Evolutionary conservation across 352 stramenopile genomes (phyloP).

Genomic region (Pythium insidiosum): DNA sequence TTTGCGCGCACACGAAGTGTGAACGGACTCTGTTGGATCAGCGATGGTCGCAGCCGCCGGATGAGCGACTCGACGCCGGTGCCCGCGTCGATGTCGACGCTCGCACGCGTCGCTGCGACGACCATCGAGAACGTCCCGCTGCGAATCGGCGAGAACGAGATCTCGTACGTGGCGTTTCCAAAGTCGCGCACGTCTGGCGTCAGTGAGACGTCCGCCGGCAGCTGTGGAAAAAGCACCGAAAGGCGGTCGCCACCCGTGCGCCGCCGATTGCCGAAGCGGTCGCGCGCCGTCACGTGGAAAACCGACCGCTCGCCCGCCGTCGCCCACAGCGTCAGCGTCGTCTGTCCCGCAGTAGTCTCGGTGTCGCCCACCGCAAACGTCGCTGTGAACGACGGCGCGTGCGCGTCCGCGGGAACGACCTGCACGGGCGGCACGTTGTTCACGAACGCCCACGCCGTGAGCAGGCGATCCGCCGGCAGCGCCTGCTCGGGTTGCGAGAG

Average conservation of each 20-base stretch:
- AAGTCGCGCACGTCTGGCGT: constrained; percentile 1
- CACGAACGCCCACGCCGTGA: constrained; percentile 42
- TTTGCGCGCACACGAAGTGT: constrained; percentile 5
- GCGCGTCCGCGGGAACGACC: constrained; percentile 1
- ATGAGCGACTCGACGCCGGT: constrained; percentile 6
- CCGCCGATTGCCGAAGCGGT: constrained; percentile 12
- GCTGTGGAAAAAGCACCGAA: constrained; percentile 9
- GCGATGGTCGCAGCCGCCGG: constrained; percentile 4
- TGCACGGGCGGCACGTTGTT: constrained; percentile 36
- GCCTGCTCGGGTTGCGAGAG: constrained; percentile 31
- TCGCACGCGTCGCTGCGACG: constrained; percentile 5
- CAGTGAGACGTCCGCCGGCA: constrained; percentile 1
- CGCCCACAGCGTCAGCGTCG: not conserved
- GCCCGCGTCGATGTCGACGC: constrained; percentile 3
- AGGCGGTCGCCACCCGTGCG: constrained; percentile 10
- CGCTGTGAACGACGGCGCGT: constrained; percentile 14
- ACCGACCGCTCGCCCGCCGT: constrained; percentile 3
- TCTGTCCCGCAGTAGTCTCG: not conserved
- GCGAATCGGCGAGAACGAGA: constrained; percentile 8
- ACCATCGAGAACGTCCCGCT: constrained; percentile 14
- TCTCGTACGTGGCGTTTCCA: constrained; percentile 7
- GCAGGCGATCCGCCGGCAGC: constrained; percentile 31
- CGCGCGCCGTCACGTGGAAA: constrained; percentile 12
- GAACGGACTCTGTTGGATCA: constrained; percentile 15
- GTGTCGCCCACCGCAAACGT: constrained; percentile 1